phyloP scores from a whole-genome alignment of 768 basidiomycete species.

The Coprinopsis cinerea region DNA sequence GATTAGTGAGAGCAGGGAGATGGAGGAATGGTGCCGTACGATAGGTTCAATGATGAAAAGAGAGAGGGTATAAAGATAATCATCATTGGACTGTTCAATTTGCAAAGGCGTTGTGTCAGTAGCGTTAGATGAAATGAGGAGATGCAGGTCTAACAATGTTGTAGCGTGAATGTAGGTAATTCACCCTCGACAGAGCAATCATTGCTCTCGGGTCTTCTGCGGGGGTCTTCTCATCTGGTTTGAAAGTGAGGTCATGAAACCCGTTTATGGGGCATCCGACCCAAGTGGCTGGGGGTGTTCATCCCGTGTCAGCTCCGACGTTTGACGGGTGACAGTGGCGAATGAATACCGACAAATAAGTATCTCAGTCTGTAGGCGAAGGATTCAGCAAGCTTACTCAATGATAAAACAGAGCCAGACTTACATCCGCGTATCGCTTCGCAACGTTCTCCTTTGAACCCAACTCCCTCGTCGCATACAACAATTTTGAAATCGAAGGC shows the following conservation, averaged over 20 bases:
- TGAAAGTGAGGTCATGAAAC: constrained; percentile 8
- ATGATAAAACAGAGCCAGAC: constrained; percentile 14
- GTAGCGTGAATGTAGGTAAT: constrained; percentile 34
- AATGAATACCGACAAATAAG: constrained; percentile 29
- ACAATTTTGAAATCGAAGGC: constrained; percentile 42
- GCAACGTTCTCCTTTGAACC: constrained; percentile 29
- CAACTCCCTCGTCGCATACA: constrained; percentile 36
- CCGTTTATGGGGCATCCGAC: constrained; percentile 23
- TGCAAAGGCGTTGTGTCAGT: background rate
- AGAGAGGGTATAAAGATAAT: constrained; percentile 26
- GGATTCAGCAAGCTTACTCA: background rate
- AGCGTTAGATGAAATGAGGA: background rate
- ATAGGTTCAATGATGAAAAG: constrained; percentile 26
- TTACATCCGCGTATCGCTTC: constrained; percentile 44
- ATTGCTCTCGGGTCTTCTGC: constrained; percentile 28
- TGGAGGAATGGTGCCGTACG: constrained; percentile 1
- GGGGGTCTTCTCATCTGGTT: constrained; percentile 2
- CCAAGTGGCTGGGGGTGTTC: constrained; percentile 22
- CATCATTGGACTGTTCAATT: constrained; percentile 24
- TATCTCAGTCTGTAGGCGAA: constrained; percentile 32
- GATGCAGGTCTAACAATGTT: constrained; percentile 24
- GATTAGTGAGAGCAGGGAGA: constrained; percentile 2
- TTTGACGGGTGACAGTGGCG: background rate
- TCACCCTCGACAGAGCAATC: constrained; percentile 32
- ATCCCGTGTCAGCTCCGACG: background rate